Base-by-base conservation (phyloP, 768 basidiomycete genomes). In the Plicaturopsis crispa region DNA sequence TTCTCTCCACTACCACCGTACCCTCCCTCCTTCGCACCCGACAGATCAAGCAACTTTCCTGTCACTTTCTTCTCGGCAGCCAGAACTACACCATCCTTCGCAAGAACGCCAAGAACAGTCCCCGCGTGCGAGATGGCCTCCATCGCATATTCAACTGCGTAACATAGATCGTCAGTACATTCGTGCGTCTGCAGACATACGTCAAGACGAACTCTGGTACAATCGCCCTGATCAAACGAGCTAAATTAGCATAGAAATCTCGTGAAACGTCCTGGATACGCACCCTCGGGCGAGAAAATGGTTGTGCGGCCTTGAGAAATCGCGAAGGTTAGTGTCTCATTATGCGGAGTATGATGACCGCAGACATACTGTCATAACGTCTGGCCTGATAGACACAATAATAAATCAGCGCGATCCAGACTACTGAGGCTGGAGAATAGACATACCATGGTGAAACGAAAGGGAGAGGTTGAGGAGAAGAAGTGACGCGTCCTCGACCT, bases 41-140 rank as follows among this genome's bases (percentile, higher is more conserved):
- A 84, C 24, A 96, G 73, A 65, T 98, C 96, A 32, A 99, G 75
- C 24, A 98, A 80, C 63, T 98, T 99, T 31, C 92, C 92, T 0
- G 96, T 98, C 21, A 98, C 92, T 63, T 94, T 96, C 75, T 94
- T 94, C 74, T 99, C 88, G 5, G 85, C 92, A 0, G 88, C 92
- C 3, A 94, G 70, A 6, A 94, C 88, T 13, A 94, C 85, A 1
- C 92, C 92, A 46, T 92, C 86, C 50, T 79, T 84, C 20, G 91
- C 89, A 20, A 93, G 72, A 40, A 93, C 83, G 30, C 89, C 91
- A n/a, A 94, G 76, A 32, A 94, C 91, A 30, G 90, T 87, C 38
- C 89, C 89, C 14, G 90, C 91, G 53, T 92, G 86, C 20, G 92
- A 96, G 70, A 98, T 97, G 42, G 92, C 91, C 59, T 98, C 96